Base-by-base conservation (phyloP, 805 yeast genomes). In the Yamadazyma sp. region DNA sequence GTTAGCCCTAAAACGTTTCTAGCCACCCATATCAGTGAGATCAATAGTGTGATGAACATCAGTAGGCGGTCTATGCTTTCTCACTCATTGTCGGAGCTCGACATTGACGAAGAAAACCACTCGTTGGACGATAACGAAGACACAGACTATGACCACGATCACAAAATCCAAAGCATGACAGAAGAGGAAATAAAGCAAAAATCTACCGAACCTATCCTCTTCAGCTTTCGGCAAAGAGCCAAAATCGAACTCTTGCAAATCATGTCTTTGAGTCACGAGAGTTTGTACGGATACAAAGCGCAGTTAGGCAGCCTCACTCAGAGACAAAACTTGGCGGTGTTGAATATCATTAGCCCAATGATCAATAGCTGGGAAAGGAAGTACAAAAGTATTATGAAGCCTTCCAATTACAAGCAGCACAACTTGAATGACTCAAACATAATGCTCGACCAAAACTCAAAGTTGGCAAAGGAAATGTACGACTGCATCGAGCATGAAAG, bases 1-100 rank as follows among this genome's bases (percentile, higher is more conserved):
- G 75, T 78, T 13, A 78, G 84, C 42, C 71, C 89, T 7, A 75
- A 82, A 48, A 77, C 89, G 5, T 85, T 84, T 52, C 64, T 89
- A 38, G 95, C 95, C 0, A 78, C 95, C 0, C 95, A 89, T 57
- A 69, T 84, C 28, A 78, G 95, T 2, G 98, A 90, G 56, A 81
- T 88, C 13, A 78, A 82, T 48, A 74, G 89, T 3, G 90, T 95
- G 1, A 78, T 87, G 76, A 82, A 88, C 51, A 69, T 88, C 50
- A 86, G 89, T 30, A 73, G 90, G 46, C 63, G 87, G 50, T 78
- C 93, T 24, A 85, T 84, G 84, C 63, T 90, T 44, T 73, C 84
- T 2, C 84, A 82, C 44, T 77, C 88, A 3, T 60, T 84, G 28
- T 74, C 80, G 18, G 95, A 84, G 49, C 73, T 82, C 12, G 82